These are phyloP conservation scores for Modicella reniformis DNA, from an alignment of 371 early-diverging fungal species.

Conservation along the genomic window DNA sequence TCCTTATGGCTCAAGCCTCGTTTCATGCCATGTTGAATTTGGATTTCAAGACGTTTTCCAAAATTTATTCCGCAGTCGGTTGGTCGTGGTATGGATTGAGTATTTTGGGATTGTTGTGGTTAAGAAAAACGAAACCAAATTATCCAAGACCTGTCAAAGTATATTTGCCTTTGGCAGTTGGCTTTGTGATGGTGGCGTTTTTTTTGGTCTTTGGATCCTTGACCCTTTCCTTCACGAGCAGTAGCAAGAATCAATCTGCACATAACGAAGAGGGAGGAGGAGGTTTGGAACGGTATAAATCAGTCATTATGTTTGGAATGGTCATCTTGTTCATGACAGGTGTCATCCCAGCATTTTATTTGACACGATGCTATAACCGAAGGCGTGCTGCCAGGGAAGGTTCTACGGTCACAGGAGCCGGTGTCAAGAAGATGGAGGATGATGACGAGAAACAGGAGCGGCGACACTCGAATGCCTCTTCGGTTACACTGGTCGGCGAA, in stretches of 20 bases:
- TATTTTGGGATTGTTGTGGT: slow-evolving; percentile 38
- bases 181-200: slow-evolving; percentile 42
- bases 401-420: not conserved
- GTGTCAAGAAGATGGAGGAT: not conserved
- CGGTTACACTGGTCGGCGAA: slow-evolving; percentile 35
- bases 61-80: slow-evolving; percentile 48
- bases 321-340: slow-evolving; percentile 36
- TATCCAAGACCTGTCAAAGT: slow-evolving; percentile 50
- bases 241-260: not conserved
- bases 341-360: slow-evolving; percentile 38
- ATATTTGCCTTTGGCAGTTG: slow-evolving; percentile 42
- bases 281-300: slow-evolving; percentile 10
- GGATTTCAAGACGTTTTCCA: slow-evolving; percentile 53
- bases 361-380: slow-evolving; percentile 31
- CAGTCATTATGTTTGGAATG: slow-evolving; percentile 45
- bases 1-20: slow-evolving; percentile 37
- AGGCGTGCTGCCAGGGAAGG: not conserved
- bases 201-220: slow-evolving; percentile 49
- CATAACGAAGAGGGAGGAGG: not conserved
- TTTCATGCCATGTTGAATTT: slow-evolving; percentile 43
- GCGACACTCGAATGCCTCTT: slow-evolving; percentile 32
- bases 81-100: slow-evolving; percentile 52
- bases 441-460: not conserved
- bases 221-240: slow-evolving; percentile 31
- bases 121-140: slow-evolving; percentile 30